Percentiles rank a stretch among this genome's conserved stretches.
These are phyloP conservation scores for Acanthamoeba lenticulata DNA, from an alignment of 208 protist species.

Conservation along the genomic window DNA sequence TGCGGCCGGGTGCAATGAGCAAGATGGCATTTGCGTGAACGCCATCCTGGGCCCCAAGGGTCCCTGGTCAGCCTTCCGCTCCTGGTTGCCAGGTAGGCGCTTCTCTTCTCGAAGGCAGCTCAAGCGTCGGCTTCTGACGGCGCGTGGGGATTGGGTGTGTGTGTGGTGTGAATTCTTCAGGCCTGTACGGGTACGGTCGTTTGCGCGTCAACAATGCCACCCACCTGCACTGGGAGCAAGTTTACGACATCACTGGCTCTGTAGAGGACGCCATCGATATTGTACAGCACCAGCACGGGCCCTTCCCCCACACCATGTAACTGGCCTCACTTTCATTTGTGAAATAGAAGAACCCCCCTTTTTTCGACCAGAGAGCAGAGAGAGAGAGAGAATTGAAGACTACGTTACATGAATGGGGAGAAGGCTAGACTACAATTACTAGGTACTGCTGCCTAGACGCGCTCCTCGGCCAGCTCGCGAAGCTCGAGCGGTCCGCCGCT, in stretches of 20 bases:
- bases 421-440: too few species aligned
- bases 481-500: too few species aligned
- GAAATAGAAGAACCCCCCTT: too few species aligned
- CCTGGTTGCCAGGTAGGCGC: constrained; percentile 29
- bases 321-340: too few species aligned
- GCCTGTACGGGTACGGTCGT: constrained; percentile 45
- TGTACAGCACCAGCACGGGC: constrained; percentile 35
- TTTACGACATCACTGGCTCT: neutral
- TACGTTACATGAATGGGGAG: too few species aligned
- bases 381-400: too few species aligned
- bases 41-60: constrained; percentile 48
- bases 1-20: constrained; percentile 49
- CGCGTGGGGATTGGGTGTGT: neutral
- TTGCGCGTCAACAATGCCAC: neutral
- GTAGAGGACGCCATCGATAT: constrained; percentile 47
- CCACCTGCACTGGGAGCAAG: constrained; percentile 30
- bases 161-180: neutral
- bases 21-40: constrained; percentile 51
- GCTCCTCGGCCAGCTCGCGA: too few species aligned
- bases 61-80: constrained; percentile 55
- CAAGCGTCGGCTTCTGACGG: neutral
- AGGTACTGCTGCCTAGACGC: too few species aligned
- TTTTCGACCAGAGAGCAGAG: too few species aligned
- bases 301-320: constrained; percentile 31
- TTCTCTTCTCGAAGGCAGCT: neutral